Evolutionary conservation across 805 yeast genomes (phyloP).

Genomic region (Wickerhamiella domercqiae): DNA sequence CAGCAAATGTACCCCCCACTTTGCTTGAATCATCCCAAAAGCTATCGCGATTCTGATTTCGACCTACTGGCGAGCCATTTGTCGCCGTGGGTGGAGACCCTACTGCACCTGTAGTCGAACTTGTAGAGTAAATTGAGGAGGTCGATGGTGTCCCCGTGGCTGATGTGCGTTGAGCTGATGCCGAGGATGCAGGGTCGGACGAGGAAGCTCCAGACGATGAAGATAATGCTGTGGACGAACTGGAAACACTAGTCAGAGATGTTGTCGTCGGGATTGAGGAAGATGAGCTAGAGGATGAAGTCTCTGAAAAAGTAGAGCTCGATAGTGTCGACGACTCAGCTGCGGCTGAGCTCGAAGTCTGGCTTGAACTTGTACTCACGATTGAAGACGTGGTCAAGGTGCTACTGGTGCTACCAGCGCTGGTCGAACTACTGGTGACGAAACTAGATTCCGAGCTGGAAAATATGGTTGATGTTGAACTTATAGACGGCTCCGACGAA

Average conservation of each 20-base stretch:
- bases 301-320: not conserved
- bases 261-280: constrained; percentile 15
- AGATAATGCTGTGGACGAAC: constrained; percentile 2
- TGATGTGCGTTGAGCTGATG: too few relatives aligned
- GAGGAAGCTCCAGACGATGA: too few relatives aligned
- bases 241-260: constrained; percentile 7
- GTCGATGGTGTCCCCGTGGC: too few relatives aligned
- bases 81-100: too few relatives aligned
- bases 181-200: too few relatives aligned
- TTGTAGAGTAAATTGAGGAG: constrained; percentile 2
- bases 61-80: too few relatives aligned
- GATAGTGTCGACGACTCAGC: constrained; percentile 3
- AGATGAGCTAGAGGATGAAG: constrained; percentile 1
- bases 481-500: constrained; percentile 2
- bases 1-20: constrained; percentile 75
- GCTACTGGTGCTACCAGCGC: constrained; percentile 1
- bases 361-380: constrained; percentile 2
- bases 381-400: constrained; percentile 1
- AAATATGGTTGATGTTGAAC: not conserved
- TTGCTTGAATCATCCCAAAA: constrained; percentile 59
- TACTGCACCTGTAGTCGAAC: not conserved
- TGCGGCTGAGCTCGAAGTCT: constrained; percentile 3
- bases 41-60: constrained; percentile 5
- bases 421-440: constrained; percentile 2
- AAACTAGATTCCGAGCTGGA: not conserved